A percentile compares a stretch with the other conserved stretches of the same genome.
Evolutionary conservation across 1,284 basidiomycete species (phyloP).

Genomic region (Chalciporus sp.): DNA sequence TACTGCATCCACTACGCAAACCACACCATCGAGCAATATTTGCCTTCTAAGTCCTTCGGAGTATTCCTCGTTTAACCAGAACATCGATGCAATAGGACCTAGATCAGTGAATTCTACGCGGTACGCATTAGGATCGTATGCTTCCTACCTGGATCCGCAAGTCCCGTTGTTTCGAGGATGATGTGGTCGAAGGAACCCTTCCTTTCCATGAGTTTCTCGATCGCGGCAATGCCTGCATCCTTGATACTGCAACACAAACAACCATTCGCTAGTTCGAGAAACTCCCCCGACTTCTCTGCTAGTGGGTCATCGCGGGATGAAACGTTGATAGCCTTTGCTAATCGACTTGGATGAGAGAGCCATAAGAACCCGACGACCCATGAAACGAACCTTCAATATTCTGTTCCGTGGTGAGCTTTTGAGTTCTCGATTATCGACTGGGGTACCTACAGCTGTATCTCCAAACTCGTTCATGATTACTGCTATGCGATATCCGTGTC

Average conservation of each 20-base stretch:
- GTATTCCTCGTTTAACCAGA: conserved; percentile 93
- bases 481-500: conserved; percentile 92
- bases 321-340: conserved; percentile 78
- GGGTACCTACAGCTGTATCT: conserved; percentile 72
- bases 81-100: conserved; percentile 83
- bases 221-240: conserved; percentile 87
- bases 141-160: conserved; percentile 83
- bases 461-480: conserved; percentile 98
- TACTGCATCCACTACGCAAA: conserved; percentile 88
- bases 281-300: conserved; percentile 70
- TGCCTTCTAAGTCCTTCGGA: conserved; percentile 68
- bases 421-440: conserved; percentile 6
- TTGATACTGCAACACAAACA: conserved; percentile 95
- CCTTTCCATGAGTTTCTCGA: conserved; percentile 83
- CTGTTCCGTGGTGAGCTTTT: conserved; percentile 36
- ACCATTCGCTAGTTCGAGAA: conserved; percentile 89
- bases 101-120: not conserved
- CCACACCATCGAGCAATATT: conserved; percentile 84
- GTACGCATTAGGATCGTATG: not conserved
- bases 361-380: conserved; percentile 36
- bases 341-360: conserved; percentile 6
- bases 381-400: conserved; percentile 61
- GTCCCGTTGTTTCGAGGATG: conserved; percentile 88
- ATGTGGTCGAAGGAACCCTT: conserved; percentile 92
- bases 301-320: conserved; percentile 66